Evolutionary conservation across 495 filamentous ascomycete species (phyloP), one percentile per base, ranked within the genome.

Genomic region (Xylaria curta): DNA sequence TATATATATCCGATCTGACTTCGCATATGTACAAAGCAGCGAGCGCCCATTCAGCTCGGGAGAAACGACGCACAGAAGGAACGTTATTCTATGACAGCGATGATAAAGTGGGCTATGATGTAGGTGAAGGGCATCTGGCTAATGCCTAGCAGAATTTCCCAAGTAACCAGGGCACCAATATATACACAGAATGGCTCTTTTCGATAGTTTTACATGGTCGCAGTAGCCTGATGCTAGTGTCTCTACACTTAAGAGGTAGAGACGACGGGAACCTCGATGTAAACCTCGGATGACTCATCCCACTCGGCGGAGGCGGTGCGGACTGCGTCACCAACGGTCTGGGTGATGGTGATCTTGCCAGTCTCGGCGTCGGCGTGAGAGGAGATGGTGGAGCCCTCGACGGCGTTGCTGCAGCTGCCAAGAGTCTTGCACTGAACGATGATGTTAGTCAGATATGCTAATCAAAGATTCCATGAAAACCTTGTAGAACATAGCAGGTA

Each of bases 151-250:
- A 26, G 1, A 24, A 8, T 26, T 28, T 31, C 44, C 40, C 38
- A 49, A 44, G 26, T 13, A 49, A 65, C 63, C 31, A 66, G 46
- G 63, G 46, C 46, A 66, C 63, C 63, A 66, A 66, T 66, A 53
- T 66, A 53, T 66, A 66, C 63, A 66, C 47, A 66, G 63, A 66
- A 66, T 38, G 28, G 47, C 40, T 65, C 62, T 65, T 64, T 65
- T 65, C 62, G 58, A 38, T 36, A n/a, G 19, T 49, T 26, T 24
- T 65, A 46, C 42, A 65, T 42, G 1, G 6, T 49, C 40, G 40
- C 31, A 62, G n/a, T 42, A 62, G 51, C 53, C 53, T 31, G 24
- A 56, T 31, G 12, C 12, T n/a, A 26, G 24, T 4, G 10, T 63
- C n/a, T 63, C 44, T 42, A 7, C 26, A 12, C 15, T 49, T 65